Base-by-base conservation (phyloP, 1,139 yeast genomes). In the Nakaseomyces nivariensis region DNA sequence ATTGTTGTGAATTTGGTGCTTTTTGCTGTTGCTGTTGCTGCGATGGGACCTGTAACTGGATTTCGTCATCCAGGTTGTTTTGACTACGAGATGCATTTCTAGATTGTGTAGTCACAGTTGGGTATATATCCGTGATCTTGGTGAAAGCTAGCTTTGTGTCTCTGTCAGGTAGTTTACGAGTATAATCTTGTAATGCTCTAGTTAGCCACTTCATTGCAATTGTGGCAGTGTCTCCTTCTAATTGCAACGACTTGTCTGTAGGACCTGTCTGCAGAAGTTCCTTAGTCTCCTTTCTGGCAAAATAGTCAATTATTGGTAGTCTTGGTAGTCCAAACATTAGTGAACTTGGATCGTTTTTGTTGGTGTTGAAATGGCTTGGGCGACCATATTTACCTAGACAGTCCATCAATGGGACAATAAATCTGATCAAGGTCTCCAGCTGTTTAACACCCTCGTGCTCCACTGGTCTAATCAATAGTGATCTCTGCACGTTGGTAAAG, bases 391-490 rank as follows among this genome's bases (percentile, higher is more conserved):
- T 54, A 27, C 57, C 53, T 13, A 58, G 48, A 26, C 61, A 56
- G 40, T 61, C 63, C 56, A 60, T 56, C 52, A 62, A 54, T 13
- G 67, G 67, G 25, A 63, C 49, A 29, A 59, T 54, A 43, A 62
- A 59, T 47, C 60, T 55, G 37, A 61, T 58, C 55, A 62, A 49
- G 22, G 65, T 50, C 40, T 61, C 65, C 41, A 62, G 38, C 46
- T 61, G 65, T 24, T 56, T 53, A 17, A 63, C 56, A 10, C 66
- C 67, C 24, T 49, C 50, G 51, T 63, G 67, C 5, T 66, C 59
- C 11, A 60, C 49, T 10, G 68, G 68, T 47, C 59, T 61, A 32
- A 64, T 59, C 27, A 62, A 44, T 4, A 64, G 46, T 9, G 64
- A 60, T 38, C 52, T 49, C 38, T 54, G 49, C 33, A 53, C 48